Evolutionary conservation across 495 filamentous ascomycete species (phyloP).

Genomic region (Ascodesmis nigricans): DNA sequence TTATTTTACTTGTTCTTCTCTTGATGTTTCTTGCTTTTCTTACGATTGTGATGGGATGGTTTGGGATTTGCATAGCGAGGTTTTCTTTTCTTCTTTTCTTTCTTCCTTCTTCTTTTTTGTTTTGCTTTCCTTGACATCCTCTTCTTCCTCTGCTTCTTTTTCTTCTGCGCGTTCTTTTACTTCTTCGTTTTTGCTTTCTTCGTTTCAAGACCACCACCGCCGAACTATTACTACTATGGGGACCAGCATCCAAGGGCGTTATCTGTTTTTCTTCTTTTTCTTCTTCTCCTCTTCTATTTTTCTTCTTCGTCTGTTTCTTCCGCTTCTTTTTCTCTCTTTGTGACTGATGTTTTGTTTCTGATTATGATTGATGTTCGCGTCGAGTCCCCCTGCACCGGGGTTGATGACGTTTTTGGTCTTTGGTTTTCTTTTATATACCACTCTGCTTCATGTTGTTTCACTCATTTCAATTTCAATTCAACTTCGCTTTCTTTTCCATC

Average conservation of each 20-base stretch:
- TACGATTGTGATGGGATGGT: constrained; percentile 8
- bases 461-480: too few species aligned
- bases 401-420: too few species aligned
- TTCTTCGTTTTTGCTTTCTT: constrained; percentile 8
- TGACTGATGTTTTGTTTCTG: constrained; percentile 10
- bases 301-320: neutral
- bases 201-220: too few species aligned
- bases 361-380: too few species aligned
- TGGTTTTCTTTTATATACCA: too few species aligned
- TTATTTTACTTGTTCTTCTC: constrained; percentile 9
- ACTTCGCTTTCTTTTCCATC: too few species aligned
- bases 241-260: too few species aligned
- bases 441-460: too few species aligned
- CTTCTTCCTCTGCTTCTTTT: constrained; percentile 10
- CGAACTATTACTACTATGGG: too few species aligned
- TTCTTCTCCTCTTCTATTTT: constrained; percentile 7
- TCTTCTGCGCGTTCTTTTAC: constrained; percentile 1
- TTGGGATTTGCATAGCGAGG: constrained; percentile 15
- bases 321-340: constrained; percentile 8
- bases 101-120: constrained; percentile 8
- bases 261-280: constrained; percentile 6
- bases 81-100: constrained; percentile 4
- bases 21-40: constrained; percentile 8
- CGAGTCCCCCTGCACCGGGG: too few species aligned
- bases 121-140: constrained; percentile 5